phyloP scores from a whole-genome alignment of 345 rosid genomes.

The Populus pruinosa region DNA sequence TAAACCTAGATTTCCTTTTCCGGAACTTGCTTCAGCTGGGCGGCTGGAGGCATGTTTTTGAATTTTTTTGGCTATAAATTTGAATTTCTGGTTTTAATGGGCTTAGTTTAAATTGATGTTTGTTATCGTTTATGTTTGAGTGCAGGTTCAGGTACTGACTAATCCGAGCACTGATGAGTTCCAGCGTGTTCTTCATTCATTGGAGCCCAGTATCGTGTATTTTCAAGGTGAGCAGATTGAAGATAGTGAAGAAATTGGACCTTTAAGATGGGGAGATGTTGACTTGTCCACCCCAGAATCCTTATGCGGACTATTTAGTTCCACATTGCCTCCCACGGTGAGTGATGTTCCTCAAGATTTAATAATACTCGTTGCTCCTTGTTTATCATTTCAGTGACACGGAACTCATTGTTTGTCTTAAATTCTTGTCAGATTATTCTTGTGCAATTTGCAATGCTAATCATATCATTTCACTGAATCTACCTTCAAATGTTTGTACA shows the following conservation, averaged over 20 bases:
- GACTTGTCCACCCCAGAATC: constrained; percentile 74
- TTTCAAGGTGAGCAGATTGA: constrained; percentile 68
- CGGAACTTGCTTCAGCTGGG: constrained; percentile 79
- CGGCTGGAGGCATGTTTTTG: constrained; percentile 63
- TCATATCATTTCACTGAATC: background rate
- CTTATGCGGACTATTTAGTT: constrained; percentile 63
- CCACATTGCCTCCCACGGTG: constrained; percentile 78
- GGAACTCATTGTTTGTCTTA: background rate
- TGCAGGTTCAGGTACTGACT: constrained; percentile 77
- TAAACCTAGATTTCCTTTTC: constrained; percentile 63
- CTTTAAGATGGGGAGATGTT: constrained; percentile 54
- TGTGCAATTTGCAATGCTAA: background rate
- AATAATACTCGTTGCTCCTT: constrained; percentile 6
- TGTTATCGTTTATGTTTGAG: constrained; percentile 15
- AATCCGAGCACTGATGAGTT: constrained; percentile 75
- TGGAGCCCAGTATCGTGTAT: constrained; percentile 71
- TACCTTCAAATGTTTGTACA: constrained; percentile 16
- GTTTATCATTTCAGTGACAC: background rate
- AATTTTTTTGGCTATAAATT: constrained; percentile 1
- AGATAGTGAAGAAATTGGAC: constrained; percentile 68
- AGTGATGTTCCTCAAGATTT: constrained; percentile 32
- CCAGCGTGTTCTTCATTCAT: constrained; percentile 48
- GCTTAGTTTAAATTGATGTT: constrained; percentile 5
- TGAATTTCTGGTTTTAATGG: background rate
- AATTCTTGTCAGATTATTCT: background rate